Evolutionary conservation across 768 basidiomycete species (phyloP), one percentile per base, ranked within the genome.

Genomic region (Hygrophorus russula): DNA sequence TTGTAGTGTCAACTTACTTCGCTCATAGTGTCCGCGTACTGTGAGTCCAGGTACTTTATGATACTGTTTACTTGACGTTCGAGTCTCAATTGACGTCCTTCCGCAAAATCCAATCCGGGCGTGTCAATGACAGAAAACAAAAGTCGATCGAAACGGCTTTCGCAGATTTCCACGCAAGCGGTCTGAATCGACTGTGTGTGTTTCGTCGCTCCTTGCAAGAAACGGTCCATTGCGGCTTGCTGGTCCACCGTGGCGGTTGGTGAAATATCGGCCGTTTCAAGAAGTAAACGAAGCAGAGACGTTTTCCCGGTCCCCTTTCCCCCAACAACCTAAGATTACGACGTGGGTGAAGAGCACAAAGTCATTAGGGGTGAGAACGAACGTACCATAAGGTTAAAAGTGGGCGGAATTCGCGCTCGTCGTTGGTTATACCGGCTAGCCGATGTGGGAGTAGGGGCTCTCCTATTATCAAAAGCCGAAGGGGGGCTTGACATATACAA

Each of bases 241-340:
- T 91, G 88, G 55, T 87, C 84, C 14, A 68, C 64, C 0, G 83
- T 83, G n/a, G 86, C 81, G 5, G 69, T 65, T 4, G 87, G 78
- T 5, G 88, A 87, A 33, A 87, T 69, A 53, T 88, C 85, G 24
- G 87, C 84, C 11, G 89, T 92, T 53, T 89, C 84, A 15, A 92
- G 70, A 38, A 92, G 66, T 34, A 91, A 68, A 15, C 83, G 78
- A 32, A 91, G 65, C 3, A 92, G 67, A 15, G 85, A 85, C 0
- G 88, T 88, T 65, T 92, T 91, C 41, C 89, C 89, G 2, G 83
- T 87, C 49, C 83, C 79, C 60, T 78, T 78, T 19, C 74, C 78
- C 41, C 87, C 87, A 24, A 78, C 83, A 37, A 90, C 83, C 87
- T 89, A 49, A 9, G 14, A 32, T 39, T 18, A 33, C 32, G 36